Base-by-base conservation (phyloP, 306 rosid genomes). In the Delonix regia region DNA sequence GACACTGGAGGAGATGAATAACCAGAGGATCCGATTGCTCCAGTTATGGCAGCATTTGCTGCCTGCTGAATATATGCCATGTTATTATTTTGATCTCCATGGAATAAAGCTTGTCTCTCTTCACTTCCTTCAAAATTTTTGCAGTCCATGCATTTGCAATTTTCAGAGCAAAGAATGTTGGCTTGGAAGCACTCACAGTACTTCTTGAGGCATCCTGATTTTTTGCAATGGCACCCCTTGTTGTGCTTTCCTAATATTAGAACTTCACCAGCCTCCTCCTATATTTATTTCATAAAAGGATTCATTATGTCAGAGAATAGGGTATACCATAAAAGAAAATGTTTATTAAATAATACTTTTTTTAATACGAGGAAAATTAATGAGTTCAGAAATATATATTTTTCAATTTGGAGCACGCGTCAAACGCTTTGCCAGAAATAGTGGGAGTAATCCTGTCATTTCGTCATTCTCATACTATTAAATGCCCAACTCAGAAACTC, bases 151-250 rank as follows among this genome's bases (percentile, higher is more conserved):
- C 99, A 96, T 77, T 93, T 96, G 82, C 99, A 96, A 82, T 96
- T 96, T 86, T 96, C 99, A 27, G 99, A 96, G 85, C 99, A 96
- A 74, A 96, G 96, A 84, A 96, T 96, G 89, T 96, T 96, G 69
- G 98, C 99, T 86, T 96, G 99, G 88, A 96, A 96, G 85, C 99
- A 96, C 82, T 96, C 99, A 18, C 99, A 96, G 84, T 96, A 96
- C 87, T 96, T 96, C 84, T 96, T 96, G 68, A 96, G 98, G 87
- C 99, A 96, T 57, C 99, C 99, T 13, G 99, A 96, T 75, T 96
- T 96, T 89, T 93, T 96, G 85, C 99, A 96, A 83, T 96, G 99
- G 76, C 99, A 96, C 57, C 99, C 99, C 78, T 96, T 96, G 83
- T 96, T 96, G 88, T 96, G 99, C 91, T 96, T 96, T 84, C 85